phyloP scores from a whole-genome alignment of 2,329 filamentous ascomycete genomes.

The Coleophoma crateriformis region DNA sequence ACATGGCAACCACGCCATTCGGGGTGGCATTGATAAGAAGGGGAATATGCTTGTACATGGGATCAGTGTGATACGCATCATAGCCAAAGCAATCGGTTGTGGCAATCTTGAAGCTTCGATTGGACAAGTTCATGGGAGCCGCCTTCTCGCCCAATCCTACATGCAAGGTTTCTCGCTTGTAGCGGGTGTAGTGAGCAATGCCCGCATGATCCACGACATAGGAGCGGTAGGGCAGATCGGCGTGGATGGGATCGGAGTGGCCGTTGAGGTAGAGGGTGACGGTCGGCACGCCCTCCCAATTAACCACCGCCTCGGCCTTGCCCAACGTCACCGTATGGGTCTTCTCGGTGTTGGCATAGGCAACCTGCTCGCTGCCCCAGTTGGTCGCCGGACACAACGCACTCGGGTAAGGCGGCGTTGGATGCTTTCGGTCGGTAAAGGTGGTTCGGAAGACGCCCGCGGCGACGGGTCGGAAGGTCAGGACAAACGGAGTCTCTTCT shows the following conservation, averaged over 20 bases:
- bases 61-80: conserved; percentile 64
- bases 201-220: conserved; percentile 58
- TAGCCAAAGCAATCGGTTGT: conserved; percentile 72
- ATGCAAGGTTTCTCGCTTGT: conserved; percentile 58
- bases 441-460: conserved; percentile 63
- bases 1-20: conserved; percentile 58
- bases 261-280: conserved; percentile 49
- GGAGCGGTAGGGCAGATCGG: conserved; percentile 59
- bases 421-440: conserved; percentile 56
- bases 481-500: conserved; percentile 38
- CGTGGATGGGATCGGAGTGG: conserved; percentile 47
- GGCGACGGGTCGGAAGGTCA: conserved; percentile 57
- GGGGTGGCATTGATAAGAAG: conserved; percentile 64
- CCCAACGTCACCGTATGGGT: conserved; percentile 39
- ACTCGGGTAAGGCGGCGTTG: conserved; percentile 60
- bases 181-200: conserved; percentile 58
- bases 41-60: conserved; percentile 71
- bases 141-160: conserved; percentile 69
- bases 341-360: conserved; percentile 26
- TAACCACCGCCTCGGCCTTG: conserved; percentile 46
- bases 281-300: conserved; percentile 53
- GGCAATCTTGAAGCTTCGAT: conserved; percentile 59
- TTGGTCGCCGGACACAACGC: conserved; percentile 36
- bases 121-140: conserved; percentile 66
- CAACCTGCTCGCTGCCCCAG: conserved; percentile 6